Base-by-base conservation (phyloP, 2,329 filamentous ascomycete genomes). In the Phaeosphaeria sp. region DNA sequence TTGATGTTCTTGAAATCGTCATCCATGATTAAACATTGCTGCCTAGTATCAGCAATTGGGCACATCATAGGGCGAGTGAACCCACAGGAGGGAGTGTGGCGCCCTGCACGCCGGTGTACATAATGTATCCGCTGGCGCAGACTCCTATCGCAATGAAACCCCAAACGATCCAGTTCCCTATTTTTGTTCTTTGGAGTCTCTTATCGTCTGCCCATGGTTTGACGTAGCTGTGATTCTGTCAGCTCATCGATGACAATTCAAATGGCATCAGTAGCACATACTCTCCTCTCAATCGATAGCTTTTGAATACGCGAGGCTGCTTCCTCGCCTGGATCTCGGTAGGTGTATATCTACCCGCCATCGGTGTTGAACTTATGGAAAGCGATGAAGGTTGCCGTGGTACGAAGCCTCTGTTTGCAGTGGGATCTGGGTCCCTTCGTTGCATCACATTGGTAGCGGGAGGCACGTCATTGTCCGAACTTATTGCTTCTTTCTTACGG, bases 1-100 rank as follows among this genome's bases (percentile, higher is more conserved):
- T 89, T 81, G 50, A 90, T 80, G 1, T 83, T 86, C 42, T 80
- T 77, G 0, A 83, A 81, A 67, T 90, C 91, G 66, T 85, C 83
- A 27, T 92, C 90, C 64, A 72, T 62, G 15, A 70, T 60, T 21
- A 72, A 59, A 42, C 68, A 72, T 55, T 66, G 66, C 67, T 68
- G 27, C 1, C 5, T 15, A 4, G 2, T 6, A 17, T 55, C 15
- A 55, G 13, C 20, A 55, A 41, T 36, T 48, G 3, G 43, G 25
- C 21, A n/a, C 1, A 6, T 22, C 23, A 18, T 27, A 33, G 5
- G 17, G 30, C 22, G 20, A 30, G 23, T 18, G 25, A 25, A 47
- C 62, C 55, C 46, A 65, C 60, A 39, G 60, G 62, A 18, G 64
- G 64, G 15, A 63, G 42, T 18, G 56, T 51, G 13, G 65, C 67